These are phyloP conservation scores for Chaetothyriales sp. DNA, from an alignment of 2,329 filamentous ascomycete genomes.

Conservation along the genomic window DNA sequence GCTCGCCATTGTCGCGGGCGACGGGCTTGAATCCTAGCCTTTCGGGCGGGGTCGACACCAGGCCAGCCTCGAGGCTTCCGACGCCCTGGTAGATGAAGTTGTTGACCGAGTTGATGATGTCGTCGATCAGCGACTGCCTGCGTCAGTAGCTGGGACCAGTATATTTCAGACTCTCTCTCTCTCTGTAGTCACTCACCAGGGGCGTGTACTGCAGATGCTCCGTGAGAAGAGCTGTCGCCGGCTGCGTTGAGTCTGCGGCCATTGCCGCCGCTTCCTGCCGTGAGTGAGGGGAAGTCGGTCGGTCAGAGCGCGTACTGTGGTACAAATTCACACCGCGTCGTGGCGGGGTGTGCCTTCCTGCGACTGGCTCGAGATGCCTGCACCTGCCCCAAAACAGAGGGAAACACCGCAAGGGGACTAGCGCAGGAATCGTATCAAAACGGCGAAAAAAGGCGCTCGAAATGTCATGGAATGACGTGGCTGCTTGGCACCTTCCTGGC, in stretches of 20 bases:
- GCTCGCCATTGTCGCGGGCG: constrained; percentile 31
- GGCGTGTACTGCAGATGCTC: constrained; percentile 94
- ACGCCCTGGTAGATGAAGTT: constrained; percentile 81
- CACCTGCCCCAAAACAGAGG: background rate
- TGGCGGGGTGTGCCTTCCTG: background rate
- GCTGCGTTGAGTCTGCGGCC: constrained; percentile 15
- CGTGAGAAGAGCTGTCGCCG: constrained; percentile 53
- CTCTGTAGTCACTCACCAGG: constrained; percentile 44
- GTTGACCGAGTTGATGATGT: constrained; percentile 95
- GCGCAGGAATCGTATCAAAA: background rate
- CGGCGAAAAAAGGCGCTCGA: background rate
- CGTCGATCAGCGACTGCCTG: constrained; percentile 76
- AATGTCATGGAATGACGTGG: background rate
- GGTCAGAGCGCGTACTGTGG: too few species aligned
- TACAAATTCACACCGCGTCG: background rate
- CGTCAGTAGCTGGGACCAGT: constrained; percentile 4
- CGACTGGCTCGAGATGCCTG: background rate
- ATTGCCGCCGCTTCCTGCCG: constrained; percentile 2
- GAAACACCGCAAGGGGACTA: background rate
- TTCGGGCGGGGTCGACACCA: constrained; percentile 57
- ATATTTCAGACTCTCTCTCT: too few species aligned
- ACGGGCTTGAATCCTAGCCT: constrained; percentile 60
- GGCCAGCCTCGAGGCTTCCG: constrained; percentile 69
- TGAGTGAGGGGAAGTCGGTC: background rate
- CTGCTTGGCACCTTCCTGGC: background rate